These are phyloP conservation scores for Protea cynaroides DNA, from an alignment of 164 flowering plant species.

Conservation along the genomic window DNA sequence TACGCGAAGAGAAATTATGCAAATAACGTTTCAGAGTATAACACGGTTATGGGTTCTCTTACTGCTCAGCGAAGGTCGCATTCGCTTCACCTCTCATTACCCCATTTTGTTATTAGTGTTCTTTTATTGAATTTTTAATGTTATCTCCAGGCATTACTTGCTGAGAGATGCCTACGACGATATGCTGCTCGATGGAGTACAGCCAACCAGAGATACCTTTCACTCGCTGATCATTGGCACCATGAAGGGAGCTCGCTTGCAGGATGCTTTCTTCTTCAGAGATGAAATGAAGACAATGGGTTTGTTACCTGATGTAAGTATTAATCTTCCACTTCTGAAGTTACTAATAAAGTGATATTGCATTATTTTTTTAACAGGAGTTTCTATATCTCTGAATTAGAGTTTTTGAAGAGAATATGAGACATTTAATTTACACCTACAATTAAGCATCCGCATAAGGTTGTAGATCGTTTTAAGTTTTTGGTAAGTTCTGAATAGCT, in stretches of 20 bases:
- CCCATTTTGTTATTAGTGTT: neutral
- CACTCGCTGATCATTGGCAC: conserved; percentile 66
- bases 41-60: conserved; percentile 65
- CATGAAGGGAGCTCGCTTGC: conserved; percentile 74
- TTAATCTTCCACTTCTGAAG: neutral
- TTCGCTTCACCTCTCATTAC: neutral
- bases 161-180: conserved; percentile 90
- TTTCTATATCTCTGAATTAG: neutral
- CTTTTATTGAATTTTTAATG: neutral
- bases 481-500: too few relatives aligned
- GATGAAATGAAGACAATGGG: conserved; percentile 90
- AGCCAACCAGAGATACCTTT: conserved; percentile 69
- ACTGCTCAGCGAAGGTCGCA: conserved; percentile 55
- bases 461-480: too few relatives aligned
- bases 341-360: neutral
- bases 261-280: conserved; percentile 77
- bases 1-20: conserved; percentile 74
- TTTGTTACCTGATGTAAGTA: conserved; percentile 79
- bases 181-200: conserved; percentile 84
- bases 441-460: neutral
- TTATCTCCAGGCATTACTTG: conserved; percentile 44
- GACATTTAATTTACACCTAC: neutral
- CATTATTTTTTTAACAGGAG: neutral
- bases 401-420: neutral
- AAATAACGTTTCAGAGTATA: conserved; percentile 71